These are phyloP conservation scores for Calonectria hawksworthii DNA, from an alignment of 2,329 filamentous ascomycete genomes.

Conservation along the genomic window DNA sequence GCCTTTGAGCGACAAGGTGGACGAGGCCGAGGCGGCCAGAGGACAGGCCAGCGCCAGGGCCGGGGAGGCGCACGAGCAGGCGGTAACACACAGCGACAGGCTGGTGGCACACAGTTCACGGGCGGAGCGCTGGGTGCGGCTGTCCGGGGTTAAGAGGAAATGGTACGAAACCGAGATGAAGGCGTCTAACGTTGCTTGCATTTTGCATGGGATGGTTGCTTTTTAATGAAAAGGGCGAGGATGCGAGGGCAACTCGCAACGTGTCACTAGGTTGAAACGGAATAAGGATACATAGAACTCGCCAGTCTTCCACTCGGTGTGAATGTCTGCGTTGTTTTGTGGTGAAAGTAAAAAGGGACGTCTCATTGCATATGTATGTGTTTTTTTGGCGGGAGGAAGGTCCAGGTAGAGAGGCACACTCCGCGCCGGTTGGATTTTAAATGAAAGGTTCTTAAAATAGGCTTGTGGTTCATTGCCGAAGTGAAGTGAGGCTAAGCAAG, in stretches of 20 bases:
- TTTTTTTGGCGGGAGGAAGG: background rate
- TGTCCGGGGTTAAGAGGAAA: slow-evolving; percentile 67
- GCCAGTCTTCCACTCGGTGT: slow-evolving; percentile 35
- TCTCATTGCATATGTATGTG: slow-evolving; percentile 32
- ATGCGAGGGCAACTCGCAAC: slow-evolving; percentile 51
- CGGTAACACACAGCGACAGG: slow-evolving; percentile 74
- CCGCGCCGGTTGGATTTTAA: slow-evolving; percentile 18
- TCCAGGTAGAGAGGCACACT: slow-evolving; percentile 16
- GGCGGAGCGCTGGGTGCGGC: slow-evolving; percentile 82
- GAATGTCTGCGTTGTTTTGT: slow-evolving; percentile 28
- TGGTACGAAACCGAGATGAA: slow-evolving; percentile 45
- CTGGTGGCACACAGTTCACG: slow-evolving; percentile 84
- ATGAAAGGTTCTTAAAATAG: slow-evolving; percentile 7
- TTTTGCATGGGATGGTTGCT: slow-evolving; percentile 53
- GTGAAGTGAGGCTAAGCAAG: background rate
- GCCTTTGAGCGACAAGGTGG: slow-evolving; percentile 95
- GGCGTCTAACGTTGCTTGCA: slow-evolving; percentile 50
- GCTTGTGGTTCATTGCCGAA: background rate
- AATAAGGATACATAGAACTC: slow-evolving; percentile 50
- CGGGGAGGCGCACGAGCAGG: slow-evolving; percentile 71
- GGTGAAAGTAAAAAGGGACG: slow-evolving; percentile 30
- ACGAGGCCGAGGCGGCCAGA: slow-evolving; percentile 76
- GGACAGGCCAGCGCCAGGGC: slow-evolving; percentile 73
- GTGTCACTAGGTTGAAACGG: slow-evolving; percentile 51
- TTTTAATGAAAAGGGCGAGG: slow-evolving; percentile 52